Base-by-base conservation (phyloP, 225 moss, liverwort and hornwort genomes). In the Antitrichia curtipendula region DNA sequence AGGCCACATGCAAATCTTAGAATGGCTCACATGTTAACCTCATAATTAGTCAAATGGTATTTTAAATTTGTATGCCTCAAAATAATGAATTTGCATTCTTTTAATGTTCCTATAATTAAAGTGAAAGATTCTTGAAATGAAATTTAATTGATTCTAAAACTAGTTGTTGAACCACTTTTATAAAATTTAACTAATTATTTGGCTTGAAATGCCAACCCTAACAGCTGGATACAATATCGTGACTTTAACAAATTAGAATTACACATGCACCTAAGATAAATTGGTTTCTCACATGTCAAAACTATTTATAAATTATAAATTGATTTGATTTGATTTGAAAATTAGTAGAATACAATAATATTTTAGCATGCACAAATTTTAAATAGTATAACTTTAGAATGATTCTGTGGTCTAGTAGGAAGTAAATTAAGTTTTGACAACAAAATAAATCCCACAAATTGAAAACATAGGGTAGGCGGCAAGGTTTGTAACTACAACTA, bases 401-500 rank as follows among this genome's bases (percentile, higher is more conserved):
- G 2, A 71, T 16, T 72, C 43, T 72, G 29, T 45, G 2, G 29
- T 45, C 1, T 6, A 2, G 1, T 10, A 29, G 6, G 4, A 28
- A 18, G 3, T 43, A 43, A 14, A 5, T 45, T 72, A 72, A 6
- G 1, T 16, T 43, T 25, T 28, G 0, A 43, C 10, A 28, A 41
- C 14, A 25, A 71, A 43, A 43, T 16, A 27, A 14, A 45, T 45
- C 1, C 6, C 1, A 28, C 45, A 45, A 29, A 17, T 17, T 28
- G 1, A 0, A 72, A 43, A 45, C 3, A 45, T 10, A 29, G 16
- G 2, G 5, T 24, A 49, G 19, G 19, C 8, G 1, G 3, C 2
- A 14, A 3, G 10, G 6, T 28, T 45, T 3, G 13, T 13, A 69
- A 2, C 0, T 0, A 4, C 22, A 69, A 0, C 4, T 2, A 0